Evolutionary conservation across 306 rosid species (phyloP).

Genomic region (Quercus agrifolia): DNA sequence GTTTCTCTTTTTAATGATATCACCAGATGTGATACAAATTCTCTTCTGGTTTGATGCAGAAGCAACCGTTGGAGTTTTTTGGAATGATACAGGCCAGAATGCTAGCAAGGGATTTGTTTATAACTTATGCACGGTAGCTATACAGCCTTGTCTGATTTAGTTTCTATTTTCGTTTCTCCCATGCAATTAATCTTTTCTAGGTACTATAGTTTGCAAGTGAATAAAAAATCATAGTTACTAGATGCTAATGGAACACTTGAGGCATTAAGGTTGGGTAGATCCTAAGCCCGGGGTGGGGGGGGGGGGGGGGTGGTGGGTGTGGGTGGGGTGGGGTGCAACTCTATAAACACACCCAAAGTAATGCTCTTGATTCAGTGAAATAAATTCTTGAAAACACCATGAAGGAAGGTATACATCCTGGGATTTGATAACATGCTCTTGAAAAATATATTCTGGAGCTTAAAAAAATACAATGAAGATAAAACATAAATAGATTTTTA

Average conservation of each 20-base stretch:
- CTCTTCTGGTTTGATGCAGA: constrained; percentile 49
- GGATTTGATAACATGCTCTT: neutral
- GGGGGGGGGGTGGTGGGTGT: neutral
- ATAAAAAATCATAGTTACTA: neutral
- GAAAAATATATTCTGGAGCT: neutral
- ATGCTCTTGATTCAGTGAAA: neutral
- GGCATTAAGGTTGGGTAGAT: neutral
- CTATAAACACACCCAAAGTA: neutral
- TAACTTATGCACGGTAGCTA: constrained; percentile 75
- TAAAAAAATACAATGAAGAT: neutral
- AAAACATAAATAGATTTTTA: neutral
- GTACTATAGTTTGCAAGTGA: neutral
- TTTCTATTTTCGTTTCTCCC: neutral
- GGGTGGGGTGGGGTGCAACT: neutral
- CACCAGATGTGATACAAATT: neutral
- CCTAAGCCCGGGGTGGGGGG: too few relatives aligned
- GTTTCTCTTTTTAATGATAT: neutral
- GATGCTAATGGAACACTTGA: neutral
- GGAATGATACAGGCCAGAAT: constrained; percentile 71
- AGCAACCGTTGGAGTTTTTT: constrained; percentile 83
- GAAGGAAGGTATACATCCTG: neutral
- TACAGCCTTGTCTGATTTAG: constrained; percentile 1
- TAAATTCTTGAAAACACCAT: neutral
- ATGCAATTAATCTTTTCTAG: neutral
- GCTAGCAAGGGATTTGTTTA: constrained; percentile 76